Evolutionary conservation across 495 filamentous ascomycete species (phyloP).

Genomic region (Podospora conica): DNA sequence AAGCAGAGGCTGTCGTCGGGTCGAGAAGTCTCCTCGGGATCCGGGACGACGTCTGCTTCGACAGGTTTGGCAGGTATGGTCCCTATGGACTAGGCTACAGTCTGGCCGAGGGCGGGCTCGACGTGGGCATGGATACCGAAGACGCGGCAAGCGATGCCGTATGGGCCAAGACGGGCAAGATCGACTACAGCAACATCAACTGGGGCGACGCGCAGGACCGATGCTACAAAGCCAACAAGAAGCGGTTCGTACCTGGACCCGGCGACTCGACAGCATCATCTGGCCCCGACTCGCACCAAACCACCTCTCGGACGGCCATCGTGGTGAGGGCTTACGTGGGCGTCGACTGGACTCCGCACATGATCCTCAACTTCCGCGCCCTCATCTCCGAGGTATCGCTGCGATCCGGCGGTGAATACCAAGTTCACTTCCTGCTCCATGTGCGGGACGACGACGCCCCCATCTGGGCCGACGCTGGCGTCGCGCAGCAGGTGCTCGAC

Average conservation of each 20-base stretch:
- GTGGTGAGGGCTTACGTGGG: conserved; percentile 67
- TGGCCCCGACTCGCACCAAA: conserved; percentile 25
- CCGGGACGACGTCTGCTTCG: conserved; percentile 84
- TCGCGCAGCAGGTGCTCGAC: conserved; percentile 54
- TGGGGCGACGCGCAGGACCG: conserved; percentile 73
- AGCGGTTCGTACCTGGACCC: conserved; percentile 48
- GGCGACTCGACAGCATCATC: not conserved
- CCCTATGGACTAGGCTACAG: conserved; percentile 87
- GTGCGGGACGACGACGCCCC: conserved; percentile 59
- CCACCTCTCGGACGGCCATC: conserved; percentile 58
- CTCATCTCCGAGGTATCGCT: conserved; percentile 71
- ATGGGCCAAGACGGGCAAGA: conserved; percentile 61
- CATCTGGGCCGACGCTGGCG: conserved; percentile 55
- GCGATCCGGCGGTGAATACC: conserved; percentile 69
- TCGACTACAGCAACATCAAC: conserved; percentile 65
- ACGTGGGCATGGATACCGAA: conserved; percentile 71
- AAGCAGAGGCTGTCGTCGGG: conserved; percentile 76
- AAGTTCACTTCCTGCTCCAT: conserved; percentile 74
- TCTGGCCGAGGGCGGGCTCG: conserved; percentile 65
- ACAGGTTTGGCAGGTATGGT: conserved; percentile 82
- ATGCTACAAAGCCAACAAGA: conserved; percentile 61
- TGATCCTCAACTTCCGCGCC: conserved; percentile 67
- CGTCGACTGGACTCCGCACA: conserved; percentile 61
- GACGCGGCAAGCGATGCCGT: conserved; percentile 61
- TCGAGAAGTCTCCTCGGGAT: conserved; percentile 72